phyloP scores from a whole-genome alignment of 2,329 filamentous ascomycete species.

The Epichloe baconii region DNA sequence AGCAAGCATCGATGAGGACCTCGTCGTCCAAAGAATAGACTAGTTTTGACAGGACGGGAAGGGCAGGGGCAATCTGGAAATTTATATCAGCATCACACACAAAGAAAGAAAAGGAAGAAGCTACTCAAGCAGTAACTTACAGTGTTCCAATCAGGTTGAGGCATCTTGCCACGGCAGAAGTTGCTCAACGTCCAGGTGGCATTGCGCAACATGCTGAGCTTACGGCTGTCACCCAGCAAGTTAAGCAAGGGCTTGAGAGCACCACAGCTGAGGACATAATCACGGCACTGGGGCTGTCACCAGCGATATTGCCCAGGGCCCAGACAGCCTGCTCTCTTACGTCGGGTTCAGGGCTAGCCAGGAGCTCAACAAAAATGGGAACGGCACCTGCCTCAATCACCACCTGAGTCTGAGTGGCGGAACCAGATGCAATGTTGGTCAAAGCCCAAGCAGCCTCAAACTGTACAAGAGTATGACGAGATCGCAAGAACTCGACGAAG shows the following conservation, averaged over 20 bases:
- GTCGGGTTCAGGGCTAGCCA: constrained; percentile 92
- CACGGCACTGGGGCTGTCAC: constrained; percentile 95
- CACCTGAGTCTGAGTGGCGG: constrained; percentile 92
- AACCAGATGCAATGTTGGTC: constrained; percentile 98
- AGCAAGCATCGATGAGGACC: constrained; percentile 96
- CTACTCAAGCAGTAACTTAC: constrained; percentile 38
- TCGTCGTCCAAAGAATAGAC: constrained; percentile 98
- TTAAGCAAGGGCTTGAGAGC: constrained; percentile 81
- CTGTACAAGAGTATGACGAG: constrained; percentile 93
- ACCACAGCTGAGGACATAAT: constrained; percentile 86
- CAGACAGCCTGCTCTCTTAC: constrained; percentile 97
- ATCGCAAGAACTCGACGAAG: constrained; percentile 96
- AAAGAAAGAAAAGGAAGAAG: not conserved
- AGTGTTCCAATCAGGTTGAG: constrained; percentile 93
- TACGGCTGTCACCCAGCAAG: constrained; percentile 90
- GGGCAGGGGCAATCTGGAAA: constrained; percentile 74
- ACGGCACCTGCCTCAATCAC: constrained; percentile 97
- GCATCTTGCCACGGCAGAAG: constrained; percentile 98
- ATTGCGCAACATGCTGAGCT: constrained; percentile 97
- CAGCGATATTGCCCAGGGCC: constrained; percentile 97
- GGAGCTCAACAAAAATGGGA: constrained; percentile 93
- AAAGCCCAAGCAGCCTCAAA: constrained; percentile 98
- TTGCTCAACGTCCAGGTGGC: constrained; percentile 99
- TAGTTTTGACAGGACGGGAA: constrained; percentile 90
- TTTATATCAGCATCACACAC: not conserved